A percentile compares a stretch with the other conserved stretches of the same genome.
Conservation (phyloP, 768 basidiomycete species). For the Lyophyllum decastes region DNA sequence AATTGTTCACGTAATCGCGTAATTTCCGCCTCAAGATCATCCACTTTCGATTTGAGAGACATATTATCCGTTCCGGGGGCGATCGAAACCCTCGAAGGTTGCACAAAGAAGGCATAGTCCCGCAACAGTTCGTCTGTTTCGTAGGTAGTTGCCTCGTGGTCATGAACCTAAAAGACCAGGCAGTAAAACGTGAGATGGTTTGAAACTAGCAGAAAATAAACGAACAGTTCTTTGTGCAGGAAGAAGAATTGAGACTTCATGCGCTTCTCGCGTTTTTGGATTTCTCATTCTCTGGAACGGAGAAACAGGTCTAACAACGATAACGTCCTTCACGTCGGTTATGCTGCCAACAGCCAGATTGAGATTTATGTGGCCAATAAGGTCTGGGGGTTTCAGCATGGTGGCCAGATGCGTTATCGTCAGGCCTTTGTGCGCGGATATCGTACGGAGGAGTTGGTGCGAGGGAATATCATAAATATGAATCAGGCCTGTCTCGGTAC, state of each 20-base stretch:
- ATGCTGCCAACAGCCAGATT: conserved; percentile 40
- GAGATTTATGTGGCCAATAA: conserved; percentile 78
- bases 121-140: conserved; percentile 54
- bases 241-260: conserved; percentile 69
- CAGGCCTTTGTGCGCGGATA: conserved; percentile 68
- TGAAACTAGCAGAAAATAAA: conserved; percentile 4
- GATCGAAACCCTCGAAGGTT: conserved; percentile 35
- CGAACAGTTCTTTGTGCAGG: conserved; percentile 47
- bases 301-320: conserved; percentile 65
- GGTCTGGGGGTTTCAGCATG: conserved; percentile 84
- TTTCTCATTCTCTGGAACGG: conserved; percentile 79
- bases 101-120: conserved; percentile 70
- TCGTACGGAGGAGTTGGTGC: conserved; percentile 84
- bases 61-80: conserved; percentile 30
- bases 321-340: conserved; percentile 50
- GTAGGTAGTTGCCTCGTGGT: conserved; percentile 41
- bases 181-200: background rate
- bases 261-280: conserved; percentile 61
- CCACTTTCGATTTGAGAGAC: conserved; percentile 55
- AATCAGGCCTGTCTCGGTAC: conserved; percentile 72
- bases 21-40: conserved; percentile 75
- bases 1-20: conserved; percentile 66
- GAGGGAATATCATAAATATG: conserved; percentile 88
- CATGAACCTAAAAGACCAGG: conserved; percentile 22
- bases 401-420: conserved; percentile 74